Base-by-base conservation (phyloP, 2,329 filamentous ascomycete species). In the Hymenoscyphus linearis region DNA sequence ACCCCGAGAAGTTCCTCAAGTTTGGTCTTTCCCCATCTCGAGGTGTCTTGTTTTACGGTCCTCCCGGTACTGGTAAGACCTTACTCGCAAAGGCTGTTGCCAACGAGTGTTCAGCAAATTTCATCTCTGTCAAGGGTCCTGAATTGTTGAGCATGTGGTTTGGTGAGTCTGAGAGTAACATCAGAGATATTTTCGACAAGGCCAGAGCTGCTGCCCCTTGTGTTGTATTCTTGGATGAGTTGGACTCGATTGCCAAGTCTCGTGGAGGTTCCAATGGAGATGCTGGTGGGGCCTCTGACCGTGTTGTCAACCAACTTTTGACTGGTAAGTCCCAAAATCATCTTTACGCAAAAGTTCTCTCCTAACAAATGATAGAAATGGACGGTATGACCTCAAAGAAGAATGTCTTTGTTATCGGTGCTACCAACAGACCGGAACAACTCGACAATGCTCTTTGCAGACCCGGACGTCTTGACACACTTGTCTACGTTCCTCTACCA, bases 311-410 rank as follows among this genome's bases (percentile, higher is more conserved):
- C 83, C 96, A 99, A 83, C 92, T 99, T 75, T 82, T 99, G 74
- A 99, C 95, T 69, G 91, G 89, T 91, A 85, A 84, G 86, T 80
- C 70, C 61, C 47, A 58, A 18, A 50, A 59, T 25, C 31, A 18
- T 13, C 50, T 59, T 9, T n/a, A 54, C 22, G 36, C 26, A 16
- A 59, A 31, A 31, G 31, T 4, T 59, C 70, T 54, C 57, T 61
- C 70, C 80, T 86, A 77, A 85, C 70, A 52, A 59, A 12, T 54
- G 34, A 25, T 65, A 89, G 91, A 98, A 85, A 97, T 98, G 93
- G 93, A 98, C 70, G 93, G 93, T 72, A 98, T 98, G 93, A 98
- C 93, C 53, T 97, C 93, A 44, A 99, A 99, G 90, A 99, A 99
- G 90, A 99, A 99, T 76, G 95, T 99, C 67, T 99, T 99, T 79